Evolutionary conservation across 192 early-diverging fungal genomes (phyloP).

Genomic region (Backusella australiensis): DNA sequence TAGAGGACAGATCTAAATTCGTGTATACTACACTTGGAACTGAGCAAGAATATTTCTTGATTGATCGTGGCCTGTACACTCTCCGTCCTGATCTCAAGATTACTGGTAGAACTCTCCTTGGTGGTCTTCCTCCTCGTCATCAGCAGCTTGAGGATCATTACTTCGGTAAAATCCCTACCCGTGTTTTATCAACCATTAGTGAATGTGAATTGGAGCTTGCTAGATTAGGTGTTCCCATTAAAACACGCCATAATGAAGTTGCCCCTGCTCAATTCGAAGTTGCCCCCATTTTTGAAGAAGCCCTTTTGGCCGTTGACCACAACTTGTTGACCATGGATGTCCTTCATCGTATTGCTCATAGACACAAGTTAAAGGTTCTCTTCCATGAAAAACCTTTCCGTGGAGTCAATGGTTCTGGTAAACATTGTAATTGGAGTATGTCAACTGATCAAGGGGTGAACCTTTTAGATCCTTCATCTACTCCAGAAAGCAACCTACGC

Average conservation of each 20-base stretch:
- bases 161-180: conserved; percentile 94
- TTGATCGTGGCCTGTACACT: conserved; percentile 92
- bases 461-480: conserved; percentile 91
- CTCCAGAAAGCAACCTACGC: conserved; percentile 96
- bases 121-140: conserved; percentile 91
- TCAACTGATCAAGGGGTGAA: conserved; percentile 94
- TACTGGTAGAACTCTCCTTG: conserved; percentile 89
- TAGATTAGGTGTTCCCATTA: conserved; percentile 93
- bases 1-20: conserved; percentile 53
- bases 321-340: conserved; percentile 98
- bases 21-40: conserved; percentile 92
- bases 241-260: conserved; percentile 99
- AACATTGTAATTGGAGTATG: conserved; percentile 99
- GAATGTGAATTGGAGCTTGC: conserved; percentile 93
- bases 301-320: conserved; percentile 94
- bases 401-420: conserved; percentile 96
- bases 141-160: conserved; percentile 99
- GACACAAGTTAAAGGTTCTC: conserved; percentile 92
- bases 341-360: conserved; percentile 93
- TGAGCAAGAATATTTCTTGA: conserved; percentile 98
- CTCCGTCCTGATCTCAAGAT: conserved; percentile 95
- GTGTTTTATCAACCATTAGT: conserved; percentile 85
- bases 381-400: conserved; percentile 99
- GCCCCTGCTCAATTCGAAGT: conserved; percentile 97
- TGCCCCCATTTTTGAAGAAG: conserved; percentile 97